Percentiles rank a stretch among this genome's conserved stretches.
Evolutionary conservation across 345 rosid species (phyloP).

Genomic region (Brassica napus): Da-Ae NC_063436.1:26772501-26773000

Average conservation of each 20-base stretch:
- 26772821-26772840: background rate
- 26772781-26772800: slow-evolving; percentile 26
- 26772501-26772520: background rate
- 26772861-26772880: slow-evolving; percentile 60
- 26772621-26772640: slow-evolving; percentile 20
- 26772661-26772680: slow-evolving; percentile 49
- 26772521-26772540: slow-evolving; percentile 2
- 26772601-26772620: background rate
- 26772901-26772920: slow-evolving; percentile 71
- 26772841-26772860: slow-evolving; percentile 42
- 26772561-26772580: background rate
- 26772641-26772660: slow-evolving; percentile 46
- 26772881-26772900: slow-evolving; percentile 70
- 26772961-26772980: background rate
- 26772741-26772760: slow-evolving; percentile 36
- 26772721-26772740: slow-evolving; percentile 51
- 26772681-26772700: slow-evolving; percentile 40
- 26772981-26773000: background rate
- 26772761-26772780: slow-evolving; percentile 30
- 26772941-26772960: slow-evolving; percentile 23
- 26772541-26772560: background rate
- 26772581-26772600: background rate
- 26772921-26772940: slow-evolving; percentile 44
- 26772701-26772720: slow-evolving; percentile 45
- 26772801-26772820: slow-evolving; percentile 19